A percentile compares a stretch with the other conserved stretches of the same genome.
Conservation (phyloP, 2,329 filamentous ascomycete genomes). For the Talaromyces sp. region DNA sequence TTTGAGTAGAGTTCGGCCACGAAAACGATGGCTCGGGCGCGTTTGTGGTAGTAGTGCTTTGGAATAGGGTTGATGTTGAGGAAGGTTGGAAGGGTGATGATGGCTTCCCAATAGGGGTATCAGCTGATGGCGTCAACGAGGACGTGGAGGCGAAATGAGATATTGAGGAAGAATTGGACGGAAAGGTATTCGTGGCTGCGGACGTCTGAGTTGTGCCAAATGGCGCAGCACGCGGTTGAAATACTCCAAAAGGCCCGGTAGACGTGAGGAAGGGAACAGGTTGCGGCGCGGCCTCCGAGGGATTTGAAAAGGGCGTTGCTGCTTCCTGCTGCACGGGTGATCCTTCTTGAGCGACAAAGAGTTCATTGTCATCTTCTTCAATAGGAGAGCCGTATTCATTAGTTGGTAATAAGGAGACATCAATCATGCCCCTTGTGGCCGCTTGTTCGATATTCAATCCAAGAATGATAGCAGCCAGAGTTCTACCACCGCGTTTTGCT, state of each 20-base stretch:
- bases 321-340: conserved; percentile 22
- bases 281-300: not conserved
- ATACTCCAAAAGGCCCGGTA: not conserved
- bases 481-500: conserved; percentile 54
- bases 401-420: conserved; percentile 37
- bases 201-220: not conserved
- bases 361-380: conserved; percentile 32
- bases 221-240: not conserved
- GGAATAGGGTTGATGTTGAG: not conserved
- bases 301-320: not conserved
- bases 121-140: not conserved
- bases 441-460: conserved; percentile 54
- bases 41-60: not conserved
- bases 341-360: conserved; percentile 40
- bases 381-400: conserved; percentile 28
- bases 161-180: not conserved
- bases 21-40: conserved; percentile 4
- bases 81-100: conserved; percentile 1
- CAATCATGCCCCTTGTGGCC: conserved; percentile 47
- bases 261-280: not conserved
- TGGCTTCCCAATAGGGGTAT: not conserved
- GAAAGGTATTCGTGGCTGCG: not conserved
- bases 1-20: not conserved
- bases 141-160: conserved; percentile 1
- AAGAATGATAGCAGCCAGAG: conserved; percentile 55